These are phyloP conservation scores for Aspergillus quadrilineatus DNA, from an alignment of 2,329 filamentous ascomycete species.

Conservation along the genomic window DNA sequence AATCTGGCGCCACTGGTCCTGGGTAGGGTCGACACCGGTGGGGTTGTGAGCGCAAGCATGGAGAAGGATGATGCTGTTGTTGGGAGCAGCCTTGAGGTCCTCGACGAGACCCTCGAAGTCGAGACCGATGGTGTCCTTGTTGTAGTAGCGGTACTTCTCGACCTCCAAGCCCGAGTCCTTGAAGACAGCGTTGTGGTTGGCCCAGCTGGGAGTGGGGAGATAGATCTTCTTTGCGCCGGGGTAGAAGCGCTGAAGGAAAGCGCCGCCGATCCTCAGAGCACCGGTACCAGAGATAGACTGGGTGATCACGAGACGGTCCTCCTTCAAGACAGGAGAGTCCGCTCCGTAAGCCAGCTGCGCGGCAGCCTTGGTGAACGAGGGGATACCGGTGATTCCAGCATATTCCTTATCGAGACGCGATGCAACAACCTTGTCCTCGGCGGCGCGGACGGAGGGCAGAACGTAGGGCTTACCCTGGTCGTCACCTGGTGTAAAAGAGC, in stretches of 20 bases:
- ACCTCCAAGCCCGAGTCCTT: slow-evolving; percentile 87
- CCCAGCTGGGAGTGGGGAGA: slow-evolving; percentile 94
- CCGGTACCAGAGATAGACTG: slow-evolving; percentile 98
- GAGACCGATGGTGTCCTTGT: slow-evolving; percentile 96
- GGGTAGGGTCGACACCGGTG: slow-evolving; percentile 89
- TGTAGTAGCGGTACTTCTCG: slow-evolving; percentile 97
- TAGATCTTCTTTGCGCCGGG: slow-evolving; percentile 92
- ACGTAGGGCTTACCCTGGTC: slow-evolving; percentile 98
- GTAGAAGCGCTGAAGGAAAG: slow-evolving; percentile 89
- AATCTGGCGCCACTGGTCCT: slow-evolving; percentile 90
- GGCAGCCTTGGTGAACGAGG: slow-evolving; percentile 89
- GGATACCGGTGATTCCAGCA: slow-evolving; percentile 93
- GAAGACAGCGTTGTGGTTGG: slow-evolving; percentile 97
- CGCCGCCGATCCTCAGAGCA: slow-evolving; percentile 88
- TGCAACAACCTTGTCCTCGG: slow-evolving; percentile 81
- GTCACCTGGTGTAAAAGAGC: slow-evolving; percentile 54
- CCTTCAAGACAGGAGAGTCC: slow-evolving; percentile 71
- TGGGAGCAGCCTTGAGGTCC: slow-evolving; percentile 85
- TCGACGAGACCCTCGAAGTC: slow-evolving; percentile 92
- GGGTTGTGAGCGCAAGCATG: slow-evolving; percentile 98
- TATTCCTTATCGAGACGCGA: slow-evolving; percentile 92
- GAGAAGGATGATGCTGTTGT: slow-evolving; percentile 84
- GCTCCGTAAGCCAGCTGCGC: slow-evolving; percentile 86
- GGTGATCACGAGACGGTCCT: slow-evolving; percentile 80
- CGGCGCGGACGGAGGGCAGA: slow-evolving; percentile 84